Percentiles rank a stretch among this genome's conserved stretches.
Conservation (phyloP, 495 filamentous ascomycete species). For the Penicillium subrubescens region DNA sequence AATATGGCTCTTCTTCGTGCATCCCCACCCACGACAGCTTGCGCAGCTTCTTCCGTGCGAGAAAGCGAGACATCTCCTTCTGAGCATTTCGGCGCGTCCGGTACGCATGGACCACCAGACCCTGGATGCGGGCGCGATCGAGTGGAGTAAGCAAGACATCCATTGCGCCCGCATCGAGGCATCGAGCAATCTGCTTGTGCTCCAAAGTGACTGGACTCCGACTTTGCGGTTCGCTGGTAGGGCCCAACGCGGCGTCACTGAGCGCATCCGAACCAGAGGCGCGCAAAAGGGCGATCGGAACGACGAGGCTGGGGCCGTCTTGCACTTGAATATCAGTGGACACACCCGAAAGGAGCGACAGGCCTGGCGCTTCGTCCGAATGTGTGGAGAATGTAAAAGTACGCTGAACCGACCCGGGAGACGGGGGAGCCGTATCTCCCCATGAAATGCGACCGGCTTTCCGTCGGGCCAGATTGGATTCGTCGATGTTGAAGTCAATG, state of each 20-base stretch:
- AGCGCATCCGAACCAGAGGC: constrained; percentile 31
- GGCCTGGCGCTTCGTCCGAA: constrained; percentile 63
- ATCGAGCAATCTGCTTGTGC: constrained; percentile 58
- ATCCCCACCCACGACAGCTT: constrained; percentile 93
- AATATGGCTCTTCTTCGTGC: constrained; percentile 83
- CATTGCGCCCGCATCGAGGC: constrained; percentile 80
- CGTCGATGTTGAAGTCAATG: constrained; percentile 48
- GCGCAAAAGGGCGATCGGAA: constrained; percentile 71
- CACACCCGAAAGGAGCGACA: constrained; percentile 68
- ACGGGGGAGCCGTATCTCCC: constrained; percentile 36
- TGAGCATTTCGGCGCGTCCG: constrained; percentile 71
- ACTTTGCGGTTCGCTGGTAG: constrained; percentile 39
- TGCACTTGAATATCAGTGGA: constrained; percentile 70
- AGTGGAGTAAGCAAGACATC: constrained; percentile 83
- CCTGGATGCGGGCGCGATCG: constrained; percentile 65
- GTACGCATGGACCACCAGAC: constrained; percentile 80
- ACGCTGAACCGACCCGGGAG: constrained; percentile 39
- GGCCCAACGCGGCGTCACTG: constrained; percentile 17
- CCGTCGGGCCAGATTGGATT: constrained; percentile 36
- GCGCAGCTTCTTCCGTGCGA: constrained; percentile 65
- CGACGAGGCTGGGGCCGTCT: constrained; percentile 70
- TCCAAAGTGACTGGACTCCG: constrained; percentile 41
- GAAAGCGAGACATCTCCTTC: constrained; percentile 65
- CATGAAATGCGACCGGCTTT: constrained; percentile 43
- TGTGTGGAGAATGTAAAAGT: constrained; percentile 50